phyloP scores from a whole-genome alignment of 1,284 basidiomycete genomes.

The Schizophyllum commune region DNA sequence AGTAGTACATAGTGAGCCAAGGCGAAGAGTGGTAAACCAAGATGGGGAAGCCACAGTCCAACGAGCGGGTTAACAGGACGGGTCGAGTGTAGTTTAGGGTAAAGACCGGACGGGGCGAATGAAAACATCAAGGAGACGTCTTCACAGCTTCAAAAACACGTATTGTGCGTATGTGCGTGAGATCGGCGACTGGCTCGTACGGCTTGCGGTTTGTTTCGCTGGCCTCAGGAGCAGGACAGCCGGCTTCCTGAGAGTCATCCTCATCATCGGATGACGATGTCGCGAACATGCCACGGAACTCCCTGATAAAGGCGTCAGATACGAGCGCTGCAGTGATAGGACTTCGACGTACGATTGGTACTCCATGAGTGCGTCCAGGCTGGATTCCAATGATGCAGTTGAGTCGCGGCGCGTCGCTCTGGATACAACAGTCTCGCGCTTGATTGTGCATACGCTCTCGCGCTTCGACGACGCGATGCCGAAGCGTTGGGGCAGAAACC shows the following conservation, averaged over 20 bases:
- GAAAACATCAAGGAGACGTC: not conserved
- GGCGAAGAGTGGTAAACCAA: too few species aligned
- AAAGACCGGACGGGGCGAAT: not conserved
- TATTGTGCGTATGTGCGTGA: conserved; percentile 47
- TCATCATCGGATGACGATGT: not conserved
- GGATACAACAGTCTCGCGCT: conserved; percentile 33
- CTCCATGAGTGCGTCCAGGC: conserved; percentile 9
- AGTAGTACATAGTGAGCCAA: too few species aligned
- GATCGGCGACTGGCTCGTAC: conserved; percentile 11
- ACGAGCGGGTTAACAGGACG: too few species aligned
- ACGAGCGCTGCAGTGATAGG: conserved; percentile 1
- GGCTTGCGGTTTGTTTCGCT: conserved; percentile 3
- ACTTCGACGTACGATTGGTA: conserved; percentile 3
- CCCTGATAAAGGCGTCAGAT: not conserved
- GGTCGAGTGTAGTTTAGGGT: too few species aligned
- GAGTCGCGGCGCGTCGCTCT: conserved; percentile 20
- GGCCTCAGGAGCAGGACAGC: not conserved
- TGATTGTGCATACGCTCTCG: not conserved
- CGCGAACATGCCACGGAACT: not conserved
- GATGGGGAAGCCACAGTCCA: too few species aligned
- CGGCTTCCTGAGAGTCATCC: not conserved
- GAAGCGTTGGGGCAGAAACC: conserved; percentile 35
- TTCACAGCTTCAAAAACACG: conserved; percentile 48
- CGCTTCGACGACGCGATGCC: conserved; percentile 48
- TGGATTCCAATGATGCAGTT: conserved; percentile 13